These are phyloP conservation scores for Erodium maritimum DNA, from an alignment of 345 rosid species.

Conservation along the genomic window DNA sequence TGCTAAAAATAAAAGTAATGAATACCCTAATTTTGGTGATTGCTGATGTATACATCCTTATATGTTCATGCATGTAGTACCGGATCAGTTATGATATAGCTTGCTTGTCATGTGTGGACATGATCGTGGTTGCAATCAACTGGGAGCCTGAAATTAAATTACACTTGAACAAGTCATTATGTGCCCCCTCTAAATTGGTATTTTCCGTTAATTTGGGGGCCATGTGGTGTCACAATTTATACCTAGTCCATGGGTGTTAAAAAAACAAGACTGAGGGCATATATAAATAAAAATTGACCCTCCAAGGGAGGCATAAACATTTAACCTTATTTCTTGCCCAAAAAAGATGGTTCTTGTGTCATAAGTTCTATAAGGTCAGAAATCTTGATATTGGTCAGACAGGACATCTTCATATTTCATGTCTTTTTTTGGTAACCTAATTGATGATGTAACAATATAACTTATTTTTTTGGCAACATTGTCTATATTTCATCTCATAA, in stretches of 20 bases:
- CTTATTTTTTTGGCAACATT: slow-evolving; percentile 2
- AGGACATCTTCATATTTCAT: neutral
- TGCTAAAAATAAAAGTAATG: too few relatives aligned
- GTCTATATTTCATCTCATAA: slow-evolving; percentile 5
- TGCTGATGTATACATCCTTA: neutral
- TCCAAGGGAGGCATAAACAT: too few relatives aligned
- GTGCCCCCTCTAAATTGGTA: neutral
- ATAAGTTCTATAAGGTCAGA: neutral
- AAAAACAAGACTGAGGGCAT: too few relatives aligned
- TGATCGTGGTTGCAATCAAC: neutral
- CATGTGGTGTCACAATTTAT: too few relatives aligned
- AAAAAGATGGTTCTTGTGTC: neutral
- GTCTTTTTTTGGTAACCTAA: neutral
- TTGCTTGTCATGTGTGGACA: neutral
- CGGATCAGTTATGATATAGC: neutral
- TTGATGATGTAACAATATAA: too few relatives aligned
- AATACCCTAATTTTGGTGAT: too few relatives aligned
- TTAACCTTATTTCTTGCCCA: neutral
- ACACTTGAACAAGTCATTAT: neutral
- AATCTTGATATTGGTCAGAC: neutral
- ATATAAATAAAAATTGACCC: too few relatives aligned
- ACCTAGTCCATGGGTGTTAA: too few relatives aligned
- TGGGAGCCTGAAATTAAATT: neutral
- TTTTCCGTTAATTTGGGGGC: too few relatives aligned
- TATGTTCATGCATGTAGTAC: neutral